A percentile compares a stretch with the other conserved stretches of the same genome.
phyloP scores from a whole-genome alignment of 2,329 filamentous ascomycete species.

The Ceratocystis ficicola region DNA sequence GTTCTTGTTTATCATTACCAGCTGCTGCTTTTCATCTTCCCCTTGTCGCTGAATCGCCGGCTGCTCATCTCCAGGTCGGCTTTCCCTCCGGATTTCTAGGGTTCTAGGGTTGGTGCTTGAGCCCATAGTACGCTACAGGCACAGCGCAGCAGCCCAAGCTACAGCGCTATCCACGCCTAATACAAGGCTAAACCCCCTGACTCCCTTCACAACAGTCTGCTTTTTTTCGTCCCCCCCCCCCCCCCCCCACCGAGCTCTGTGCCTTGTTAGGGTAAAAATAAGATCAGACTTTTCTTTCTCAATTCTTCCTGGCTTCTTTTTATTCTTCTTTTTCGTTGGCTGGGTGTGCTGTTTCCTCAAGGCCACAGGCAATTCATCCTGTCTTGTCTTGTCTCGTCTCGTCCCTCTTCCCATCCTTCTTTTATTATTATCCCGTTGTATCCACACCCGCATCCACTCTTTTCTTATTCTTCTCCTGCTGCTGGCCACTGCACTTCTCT shows the following conservation, averaged over 20 bases:
- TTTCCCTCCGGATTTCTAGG: too few species aligned
- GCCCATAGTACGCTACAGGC: too few species aligned
- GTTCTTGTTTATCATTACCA: background rate
- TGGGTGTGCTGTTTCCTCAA: background rate
- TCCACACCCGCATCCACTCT: conserved; percentile 7
- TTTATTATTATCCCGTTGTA: conserved; percentile 5
- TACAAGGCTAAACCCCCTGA: too few species aligned
- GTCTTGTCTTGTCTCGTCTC: background rate
- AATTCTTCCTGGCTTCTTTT: background rate
- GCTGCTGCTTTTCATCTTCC: background rate
- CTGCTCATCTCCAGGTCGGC: too few species aligned
- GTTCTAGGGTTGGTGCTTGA: too few species aligned
- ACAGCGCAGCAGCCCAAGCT: too few species aligned
- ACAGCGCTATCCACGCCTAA: too few species aligned
- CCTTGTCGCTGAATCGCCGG: too few species aligned
- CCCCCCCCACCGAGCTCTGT: background rate
- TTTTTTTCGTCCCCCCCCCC: background rate
- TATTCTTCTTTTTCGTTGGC: background rate
- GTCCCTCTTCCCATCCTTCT: background rate
- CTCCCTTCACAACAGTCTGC: background rate
- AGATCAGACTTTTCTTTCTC: background rate
- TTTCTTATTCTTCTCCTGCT: background rate
- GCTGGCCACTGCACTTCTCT: background rate
- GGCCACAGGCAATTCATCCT: background rate
- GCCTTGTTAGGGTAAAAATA: background rate